A percentile compares a stretch with the other conserved stretches of the same genome.
These are phyloP conservation scores for Hippophae tibetana DNA, from an alignment of 306 rosid species.

Conservation along the genomic window DNA sequence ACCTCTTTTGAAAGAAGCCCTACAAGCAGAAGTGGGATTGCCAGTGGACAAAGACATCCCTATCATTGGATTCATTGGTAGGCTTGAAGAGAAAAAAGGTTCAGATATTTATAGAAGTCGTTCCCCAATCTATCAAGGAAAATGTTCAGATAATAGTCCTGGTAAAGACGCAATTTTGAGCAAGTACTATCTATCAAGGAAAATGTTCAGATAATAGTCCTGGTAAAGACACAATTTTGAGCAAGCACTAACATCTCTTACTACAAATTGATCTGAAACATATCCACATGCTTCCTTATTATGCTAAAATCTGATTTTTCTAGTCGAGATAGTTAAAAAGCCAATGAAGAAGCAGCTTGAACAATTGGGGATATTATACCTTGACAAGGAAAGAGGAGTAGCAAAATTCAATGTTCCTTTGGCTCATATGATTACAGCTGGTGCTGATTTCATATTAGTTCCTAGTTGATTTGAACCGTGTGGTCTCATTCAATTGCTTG, in stretches of 20 bases:
- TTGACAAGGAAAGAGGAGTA: constrained; percentile 63
- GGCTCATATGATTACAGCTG: constrained; percentile 20
- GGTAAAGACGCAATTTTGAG: no score
- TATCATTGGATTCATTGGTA: constrained; percentile 63
- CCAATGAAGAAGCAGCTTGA: constrained; percentile 68
- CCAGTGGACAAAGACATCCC: constrained; percentile 60
- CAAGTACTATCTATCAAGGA: no score
- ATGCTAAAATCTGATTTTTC: no score
- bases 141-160: constrained; percentile 38
- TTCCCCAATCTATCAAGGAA: constrained; percentile 53
- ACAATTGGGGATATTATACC: constrained; percentile 44
- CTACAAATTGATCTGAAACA: no score
- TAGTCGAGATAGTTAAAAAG: constrained; percentile 33
- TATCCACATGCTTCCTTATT: no score
- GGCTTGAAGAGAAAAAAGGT: constrained; percentile 92
- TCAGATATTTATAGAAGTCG: constrained; percentile 68
- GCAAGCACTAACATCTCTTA: no score
- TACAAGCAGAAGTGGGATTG: constrained; percentile 47
- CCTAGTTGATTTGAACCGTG: no score
- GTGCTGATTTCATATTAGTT: no score
- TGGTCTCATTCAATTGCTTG: no score
- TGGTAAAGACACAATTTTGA: no score
- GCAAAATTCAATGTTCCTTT: constrained; percentile 71
- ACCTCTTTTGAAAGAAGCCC: no score
- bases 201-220: no score